Evolutionary conservation across 495 filamentous ascomycete genomes (phyloP).

Genomic region (Talaromyces adpressus): DNA sequence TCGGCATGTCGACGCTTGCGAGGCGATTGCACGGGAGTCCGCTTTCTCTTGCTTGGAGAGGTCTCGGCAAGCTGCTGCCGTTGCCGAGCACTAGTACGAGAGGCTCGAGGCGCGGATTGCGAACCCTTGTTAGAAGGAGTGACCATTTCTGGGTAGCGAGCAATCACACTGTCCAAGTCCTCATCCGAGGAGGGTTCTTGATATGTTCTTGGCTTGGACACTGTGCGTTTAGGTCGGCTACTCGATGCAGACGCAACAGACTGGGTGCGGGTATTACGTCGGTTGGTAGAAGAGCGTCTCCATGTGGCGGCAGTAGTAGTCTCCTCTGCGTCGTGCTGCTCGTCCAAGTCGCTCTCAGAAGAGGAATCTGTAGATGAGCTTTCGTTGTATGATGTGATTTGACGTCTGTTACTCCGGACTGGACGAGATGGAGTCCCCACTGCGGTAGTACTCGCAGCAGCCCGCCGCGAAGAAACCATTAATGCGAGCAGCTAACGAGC

Average conservation of each 20-base stretch:
- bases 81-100: constrained; percentile 3
- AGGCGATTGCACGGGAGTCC: constrained; percentile 17
- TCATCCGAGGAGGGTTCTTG: constrained; percentile 39
- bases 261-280: not conserved
- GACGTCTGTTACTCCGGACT: constrained; percentile 32
- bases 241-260: constrained; percentile 10
- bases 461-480: constrained; percentile 1
- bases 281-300: not conserved
- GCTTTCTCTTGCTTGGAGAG: constrained; percentile 12
- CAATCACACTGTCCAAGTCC: constrained; percentile 12
- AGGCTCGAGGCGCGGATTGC: not conserved
- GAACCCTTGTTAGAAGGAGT: not conserved
- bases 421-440: constrained; percentile 20
- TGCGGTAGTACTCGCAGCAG: not conserved
- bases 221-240: constrained; percentile 28
- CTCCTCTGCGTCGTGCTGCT: not conserved
- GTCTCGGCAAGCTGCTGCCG: constrained; percentile 14
- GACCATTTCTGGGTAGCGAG: constrained; percentile 8
- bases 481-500: no score
- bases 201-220: constrained; percentile 28
- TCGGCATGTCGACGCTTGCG: constrained; percentile 25
- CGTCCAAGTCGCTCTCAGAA: not conserved
- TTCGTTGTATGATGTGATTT: constrained; percentile 35
- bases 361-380: constrained; percentile 18
- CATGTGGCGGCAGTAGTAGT: not conserved